These are phyloP conservation scores for Pezicula carpinea DNA, from an alignment of 2,329 filamentous ascomycete genomes.

Conservation along the genomic window DNA sequence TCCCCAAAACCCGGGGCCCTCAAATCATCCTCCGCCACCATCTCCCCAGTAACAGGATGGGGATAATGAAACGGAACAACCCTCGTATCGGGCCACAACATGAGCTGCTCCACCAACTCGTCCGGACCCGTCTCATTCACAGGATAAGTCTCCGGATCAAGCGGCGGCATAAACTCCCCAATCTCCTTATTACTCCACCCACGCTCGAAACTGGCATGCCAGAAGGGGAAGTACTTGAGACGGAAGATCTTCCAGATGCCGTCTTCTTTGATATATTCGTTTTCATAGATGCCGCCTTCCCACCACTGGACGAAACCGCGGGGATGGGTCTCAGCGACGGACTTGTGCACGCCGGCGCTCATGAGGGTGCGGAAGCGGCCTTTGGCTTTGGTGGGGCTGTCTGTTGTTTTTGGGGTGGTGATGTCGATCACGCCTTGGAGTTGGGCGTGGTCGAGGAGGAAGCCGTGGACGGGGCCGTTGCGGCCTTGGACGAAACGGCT, in stretches of 20 bases:
- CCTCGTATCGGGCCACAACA: slow-evolving; percentile 52
- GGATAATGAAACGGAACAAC: slow-evolving; percentile 50
- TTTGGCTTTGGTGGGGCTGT: slow-evolving; percentile 37
- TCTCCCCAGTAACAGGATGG: slow-evolving; percentile 44
- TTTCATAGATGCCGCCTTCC: slow-evolving; percentile 55
- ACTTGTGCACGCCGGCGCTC: slow-evolving; percentile 49
- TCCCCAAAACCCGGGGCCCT: slow-evolving; percentile 42
- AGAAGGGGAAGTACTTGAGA: slow-evolving; percentile 53
- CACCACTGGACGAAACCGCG: slow-evolving; percentile 52
- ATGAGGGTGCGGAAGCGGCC: slow-evolving; percentile 51
- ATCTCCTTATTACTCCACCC: slow-evolving; percentile 50
- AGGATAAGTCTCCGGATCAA: slow-evolving; percentile 42
- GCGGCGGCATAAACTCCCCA: slow-evolving; percentile 46
- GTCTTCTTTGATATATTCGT: slow-evolving; percentile 53
- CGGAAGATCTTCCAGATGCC: slow-evolving; percentile 45
- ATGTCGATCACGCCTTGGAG: slow-evolving; percentile 53
- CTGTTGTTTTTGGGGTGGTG: slow-evolving; percentile 35
- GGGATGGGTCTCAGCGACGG: slow-evolving; percentile 44
- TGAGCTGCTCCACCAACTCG: slow-evolving; percentile 46
- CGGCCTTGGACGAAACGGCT: slow-evolving; percentile 46
- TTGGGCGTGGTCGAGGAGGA: slow-evolving; percentile 53
- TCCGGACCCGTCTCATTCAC: slow-evolving; percentile 47
- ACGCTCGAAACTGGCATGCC: slow-evolving; percentile 48
- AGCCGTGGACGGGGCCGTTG: slow-evolving; percentile 51
- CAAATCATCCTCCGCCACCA: slow-evolving; percentile 40